phyloP scores from a whole-genome alignment of 225 moss, liverwort and hornwort species.

The Antitrichia curtipendula region DNA sequence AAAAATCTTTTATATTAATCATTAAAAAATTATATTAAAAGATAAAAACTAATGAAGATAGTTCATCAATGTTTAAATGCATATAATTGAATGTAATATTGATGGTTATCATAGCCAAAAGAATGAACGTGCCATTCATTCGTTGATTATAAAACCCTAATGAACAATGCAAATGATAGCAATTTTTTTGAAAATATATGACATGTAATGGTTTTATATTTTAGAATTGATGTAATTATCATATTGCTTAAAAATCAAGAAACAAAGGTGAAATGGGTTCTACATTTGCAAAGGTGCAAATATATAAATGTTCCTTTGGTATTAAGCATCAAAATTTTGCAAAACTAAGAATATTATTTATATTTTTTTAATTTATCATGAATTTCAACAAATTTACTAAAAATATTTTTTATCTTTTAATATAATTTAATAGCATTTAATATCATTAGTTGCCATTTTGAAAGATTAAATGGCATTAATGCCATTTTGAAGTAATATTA shows the following conservation, averaged over 20 bases:
- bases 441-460: too few species aligned
- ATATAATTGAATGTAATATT: not conserved
- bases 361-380: not conserved
- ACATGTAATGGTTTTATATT: not conserved
- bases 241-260: not conserved
- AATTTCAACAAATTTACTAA: not conserved
- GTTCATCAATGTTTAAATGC: not conserved
- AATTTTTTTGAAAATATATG: not conserved
- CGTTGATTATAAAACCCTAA: not conserved
- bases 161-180: not conserved
- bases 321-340: not conserved
- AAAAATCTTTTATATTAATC: too few species aligned
- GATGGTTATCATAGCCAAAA: not conserved
- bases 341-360: fast-evolving
- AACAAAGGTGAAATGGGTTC: not conserved
- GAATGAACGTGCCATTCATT: not conserved
- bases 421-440: too few species aligned
- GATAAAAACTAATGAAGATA: not conserved
- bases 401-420: too few species aligned
- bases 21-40: too few species aligned
- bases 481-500: too few species aligned
- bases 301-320: not conserved
- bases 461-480: too few species aligned
- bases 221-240: not conserved
- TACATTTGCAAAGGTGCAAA: slow-evolving; percentile 3